Conservation (phyloP, 1,284 basidiomycete species). For the Leccinum insigne region DNA sequence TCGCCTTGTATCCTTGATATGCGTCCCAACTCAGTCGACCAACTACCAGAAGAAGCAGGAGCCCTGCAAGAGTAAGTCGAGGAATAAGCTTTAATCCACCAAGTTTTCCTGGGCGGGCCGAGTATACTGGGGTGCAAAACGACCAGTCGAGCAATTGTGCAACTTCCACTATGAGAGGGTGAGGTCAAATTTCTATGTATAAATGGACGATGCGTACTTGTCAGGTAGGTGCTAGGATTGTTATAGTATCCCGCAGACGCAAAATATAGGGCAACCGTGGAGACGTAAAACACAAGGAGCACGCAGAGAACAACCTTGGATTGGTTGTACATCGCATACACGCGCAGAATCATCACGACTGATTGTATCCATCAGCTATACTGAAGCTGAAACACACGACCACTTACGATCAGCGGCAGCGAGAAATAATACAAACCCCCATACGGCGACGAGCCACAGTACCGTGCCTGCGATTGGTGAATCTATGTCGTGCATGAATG, state of each 20-base stretch:
- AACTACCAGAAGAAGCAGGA: constrained; percentile 20
- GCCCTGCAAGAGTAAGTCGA: constrained; percentile 16
- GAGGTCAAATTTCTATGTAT: background rate
- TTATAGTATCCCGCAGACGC: constrained; percentile 6
- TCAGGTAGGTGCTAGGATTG: constrained; percentile 16
- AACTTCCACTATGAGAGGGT: constrained; percentile 15
- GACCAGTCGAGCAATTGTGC: constrained; percentile 19
- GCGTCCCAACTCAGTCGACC: constrained; percentile 11
- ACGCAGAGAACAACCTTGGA: constrained; percentile 17
- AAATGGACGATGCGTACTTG: constrained; percentile 8
- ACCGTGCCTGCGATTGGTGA: constrained; percentile 12
- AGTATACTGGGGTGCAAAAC: constrained; percentile 12
- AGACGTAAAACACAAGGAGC: constrained; percentile 17
- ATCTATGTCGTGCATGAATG: background rate
- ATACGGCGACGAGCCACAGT: constrained; percentile 1
- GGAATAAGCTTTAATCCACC: constrained; percentile 18
- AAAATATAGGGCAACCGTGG: constrained; percentile 10
- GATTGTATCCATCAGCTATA: background rate
- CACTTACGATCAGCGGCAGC: constrained; percentile 23
- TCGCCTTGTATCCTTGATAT: constrained; percentile 12
- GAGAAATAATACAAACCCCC: constrained; percentile 19
- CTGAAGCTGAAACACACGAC: background rate
- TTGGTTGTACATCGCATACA: constrained; percentile 26
- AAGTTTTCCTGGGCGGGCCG: background rate
- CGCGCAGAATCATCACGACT: constrained; percentile 29